Conservation (phyloP, 176 grass and related monocot species). For the Carex pumila region DNA sequence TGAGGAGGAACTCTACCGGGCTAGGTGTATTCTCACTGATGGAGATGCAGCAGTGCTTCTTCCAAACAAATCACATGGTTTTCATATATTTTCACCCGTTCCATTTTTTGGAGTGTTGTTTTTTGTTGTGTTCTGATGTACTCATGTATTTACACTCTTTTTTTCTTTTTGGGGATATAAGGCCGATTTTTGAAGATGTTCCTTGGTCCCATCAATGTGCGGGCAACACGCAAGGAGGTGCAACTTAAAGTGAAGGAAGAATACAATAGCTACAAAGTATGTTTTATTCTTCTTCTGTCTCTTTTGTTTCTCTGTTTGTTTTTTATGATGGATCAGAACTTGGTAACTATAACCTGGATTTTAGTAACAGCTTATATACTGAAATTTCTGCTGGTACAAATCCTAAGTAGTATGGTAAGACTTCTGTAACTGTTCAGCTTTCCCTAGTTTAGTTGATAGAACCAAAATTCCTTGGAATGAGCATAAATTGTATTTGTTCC, state of each 20-base stretch:
- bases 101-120: neutral
- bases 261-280: slow-evolving; percentile 96
- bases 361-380: neutral
- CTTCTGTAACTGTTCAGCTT: neutral
- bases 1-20: slow-evolving; percentile 81
- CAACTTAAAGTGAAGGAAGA: slow-evolving; percentile 99
- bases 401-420: neutral
- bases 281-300: slow-evolving; percentile 1
- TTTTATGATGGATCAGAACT: neutral
- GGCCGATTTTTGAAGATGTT: slow-evolving; percentile 78
- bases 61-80: slow-evolving; percentile 67
- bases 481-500: neutral
- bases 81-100: neutral
- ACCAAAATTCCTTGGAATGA: neutral
- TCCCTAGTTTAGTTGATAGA: neutral
- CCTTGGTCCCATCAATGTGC: slow-evolving; percentile 83
- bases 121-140: neutral
- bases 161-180: slow-evolving; percentile 21
- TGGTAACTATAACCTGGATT: neutral
- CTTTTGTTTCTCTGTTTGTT: neutral
- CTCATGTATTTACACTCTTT: slow-evolving; percentile 2
- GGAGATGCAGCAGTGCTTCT: slow-evolving; percentile 61
- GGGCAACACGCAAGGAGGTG: slow-evolving; percentile 73
- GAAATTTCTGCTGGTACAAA: slow-evolving; percentile 4
- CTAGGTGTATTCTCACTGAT: slow-evolving; percentile 55